Evolutionary conservation across 805 yeast species (phyloP).

Genomic region (Candida vartiovaarae): DNA sequence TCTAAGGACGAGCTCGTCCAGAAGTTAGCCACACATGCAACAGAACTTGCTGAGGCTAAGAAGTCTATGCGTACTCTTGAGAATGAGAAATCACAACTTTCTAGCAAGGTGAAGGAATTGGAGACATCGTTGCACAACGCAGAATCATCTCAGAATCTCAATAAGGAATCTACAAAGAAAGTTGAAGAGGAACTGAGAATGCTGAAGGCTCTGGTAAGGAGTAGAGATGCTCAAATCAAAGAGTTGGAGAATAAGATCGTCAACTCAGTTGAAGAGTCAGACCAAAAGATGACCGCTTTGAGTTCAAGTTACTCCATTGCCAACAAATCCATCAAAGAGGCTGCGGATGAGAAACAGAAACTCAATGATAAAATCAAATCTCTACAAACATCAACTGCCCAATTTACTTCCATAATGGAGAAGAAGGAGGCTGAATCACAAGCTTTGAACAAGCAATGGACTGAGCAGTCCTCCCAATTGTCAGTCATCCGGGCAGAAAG

Average conservation of each 20-base stretch:
- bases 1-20: conserved; percentile 24
- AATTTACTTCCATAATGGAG: conserved; percentile 28
- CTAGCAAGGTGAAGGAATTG: conserved; percentile 13
- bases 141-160: conserved; percentile 9
- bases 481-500: conserved; percentile 22
- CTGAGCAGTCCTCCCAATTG: conserved; percentile 20
- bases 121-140: conserved; percentile 14
- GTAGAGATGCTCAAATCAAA: conserved; percentile 30
- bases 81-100: conserved; percentile 17
- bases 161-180: conserved; percentile 8
- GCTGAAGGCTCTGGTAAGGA: conserved; percentile 22
- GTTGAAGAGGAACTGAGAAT: conserved; percentile 25
- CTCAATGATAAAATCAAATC: conserved; percentile 33
- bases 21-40: conserved; percentile 18
- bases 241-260: conserved; percentile 25
- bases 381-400: conserved; percentile 30
- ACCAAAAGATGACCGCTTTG: conserved; percentile 27
- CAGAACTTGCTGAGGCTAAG: conserved; percentile 22
- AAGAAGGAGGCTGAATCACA: conserved; percentile 30
- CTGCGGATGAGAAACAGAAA: conserved; percentile 38
- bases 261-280: conserved; percentile 27
- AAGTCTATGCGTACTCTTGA: conserved; percentile 16
- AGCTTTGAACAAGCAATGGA: conserved; percentile 22
- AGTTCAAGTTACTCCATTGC: conserved; percentile 29
- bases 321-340: conserved; percentile 29